Conservation (phyloP, 306 rosid genomes). For the Ceratonia siliqua region DNA sequence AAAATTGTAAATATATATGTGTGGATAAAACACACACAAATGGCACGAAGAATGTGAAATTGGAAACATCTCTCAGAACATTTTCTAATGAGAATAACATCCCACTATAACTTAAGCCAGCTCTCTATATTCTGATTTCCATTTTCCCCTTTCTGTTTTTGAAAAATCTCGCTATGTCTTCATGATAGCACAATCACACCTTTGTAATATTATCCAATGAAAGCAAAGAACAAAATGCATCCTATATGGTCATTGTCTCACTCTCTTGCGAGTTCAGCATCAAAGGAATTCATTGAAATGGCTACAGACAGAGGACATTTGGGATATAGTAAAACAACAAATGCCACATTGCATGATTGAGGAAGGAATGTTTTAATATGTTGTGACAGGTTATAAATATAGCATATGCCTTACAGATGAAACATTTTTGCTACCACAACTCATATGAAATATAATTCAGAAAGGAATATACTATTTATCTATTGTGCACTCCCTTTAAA, state of each 20-base stretch:
- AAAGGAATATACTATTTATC: background rate
- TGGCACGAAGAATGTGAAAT: background rate
- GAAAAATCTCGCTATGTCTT: background rate
- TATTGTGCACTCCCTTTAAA: background rate
- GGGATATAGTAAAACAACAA: background rate
- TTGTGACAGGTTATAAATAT: background rate
- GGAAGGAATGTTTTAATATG: background rate
- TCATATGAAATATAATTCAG: background rate
- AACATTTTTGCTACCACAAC: background rate
- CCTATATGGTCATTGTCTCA: background rate
- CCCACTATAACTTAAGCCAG: background rate
- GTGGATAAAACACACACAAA: conserved; percentile 17
- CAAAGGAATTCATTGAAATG: background rate
- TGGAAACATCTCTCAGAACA: conserved; percentile 21
- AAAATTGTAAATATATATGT: conserved; percentile 5
- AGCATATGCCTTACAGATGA: background rate
- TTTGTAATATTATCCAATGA: background rate
- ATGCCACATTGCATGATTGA: background rate
- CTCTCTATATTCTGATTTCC: background rate
- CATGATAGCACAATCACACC: background rate
- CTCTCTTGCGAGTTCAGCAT: background rate
- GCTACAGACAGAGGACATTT: background rate
- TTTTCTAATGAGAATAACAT: conserved; percentile 6
- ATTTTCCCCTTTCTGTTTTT: background rate
- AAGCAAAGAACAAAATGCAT: background rate